Conservation (phyloP, 1,284 basidiomycete species). For the Pseudozyma pruni region DNA sequence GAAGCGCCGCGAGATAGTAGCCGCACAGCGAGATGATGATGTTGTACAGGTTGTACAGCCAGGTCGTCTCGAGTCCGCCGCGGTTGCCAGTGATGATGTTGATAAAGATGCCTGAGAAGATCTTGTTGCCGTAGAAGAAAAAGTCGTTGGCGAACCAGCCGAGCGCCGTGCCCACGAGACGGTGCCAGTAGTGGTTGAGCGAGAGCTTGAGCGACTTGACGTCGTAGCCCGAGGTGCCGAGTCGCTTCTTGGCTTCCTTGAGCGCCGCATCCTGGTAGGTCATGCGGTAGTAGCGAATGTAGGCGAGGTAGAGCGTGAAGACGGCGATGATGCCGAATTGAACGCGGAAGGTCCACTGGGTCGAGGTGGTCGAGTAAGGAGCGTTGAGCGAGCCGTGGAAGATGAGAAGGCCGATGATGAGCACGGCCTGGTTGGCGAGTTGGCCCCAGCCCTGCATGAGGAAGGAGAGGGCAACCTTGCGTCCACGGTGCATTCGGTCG, state of each 20-base stretch:
- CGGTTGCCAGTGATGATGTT: slow-evolving; percentile 69
- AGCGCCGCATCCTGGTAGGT: slow-evolving; percentile 69
- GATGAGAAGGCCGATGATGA: slow-evolving; percentile 72
- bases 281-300: slow-evolving; percentile 71
- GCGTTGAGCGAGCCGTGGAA: slow-evolving; percentile 69
- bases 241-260: slow-evolving; percentile 70
- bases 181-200: slow-evolving; percentile 71
- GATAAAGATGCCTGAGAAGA: slow-evolving; percentile 66
- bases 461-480: slow-evolving; percentile 72
- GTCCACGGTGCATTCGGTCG: slow-evolving; percentile 73
- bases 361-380: slow-evolving; percentile 69
- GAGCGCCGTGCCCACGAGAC: slow-evolving; percentile 71
- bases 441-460: slow-evolving; percentile 73
- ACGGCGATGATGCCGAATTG: slow-evolving; percentile 72
- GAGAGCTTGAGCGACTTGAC: slow-evolving; percentile 71
- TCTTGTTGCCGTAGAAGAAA: slow-evolving; percentile 70
- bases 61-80: slow-evolving; percentile 69
- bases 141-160: slow-evolving; percentile 73
- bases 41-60: slow-evolving; percentile 72
- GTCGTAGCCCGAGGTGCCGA: slow-evolving; percentile 71
- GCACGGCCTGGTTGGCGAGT: slow-evolving; percentile 71
- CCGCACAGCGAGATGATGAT: slow-evolving; percentile 70
- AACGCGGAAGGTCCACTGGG: slow-evolving; percentile 72
- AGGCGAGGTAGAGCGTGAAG: slow-evolving; percentile 72
- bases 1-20: slow-evolving; percentile 72